Evolutionary conservation across 768 basidiomycete species (phyloP), one percentile per base, ranked within the genome.

Genomic region (Phanerochaete carnosa): DNA sequence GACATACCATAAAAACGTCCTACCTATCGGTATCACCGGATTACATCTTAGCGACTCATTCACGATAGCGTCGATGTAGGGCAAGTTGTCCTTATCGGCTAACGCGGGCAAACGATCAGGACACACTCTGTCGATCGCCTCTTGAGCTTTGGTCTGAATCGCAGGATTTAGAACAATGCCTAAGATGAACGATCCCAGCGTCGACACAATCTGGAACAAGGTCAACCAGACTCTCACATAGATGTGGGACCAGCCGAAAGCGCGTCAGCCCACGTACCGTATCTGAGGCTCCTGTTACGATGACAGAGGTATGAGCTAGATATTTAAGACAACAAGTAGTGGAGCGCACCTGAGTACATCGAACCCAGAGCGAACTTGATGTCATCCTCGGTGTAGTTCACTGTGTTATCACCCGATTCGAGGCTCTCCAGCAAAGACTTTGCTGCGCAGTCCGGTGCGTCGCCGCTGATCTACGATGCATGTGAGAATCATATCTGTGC

Each of bases 1-100:
- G 29, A 33, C 6, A 33, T 33, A n/a, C 22, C 23, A 52, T 13
- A 23, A 1, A 32, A 4, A 16, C 9, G 26, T n/a, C 32, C 2
- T 45, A 62, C 64, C 64, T 5, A 62, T 33, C 15, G 61, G 61
- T 13, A 65, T 29, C 1, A 65, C 61, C 6, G 64, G 61, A 26
- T 65, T 43, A 61, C 64, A 65, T 12, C 64, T 39, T 35, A 65
- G 28, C 8, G 58, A 26, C 39, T 65, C 64, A 47, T 62, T 62
- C 11, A 65, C 61, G 43, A 62, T 45, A 13, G 64, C 64, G 25
- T 62, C 45, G 37, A 62, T 45, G 47, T 65, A 65, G 19, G 61
- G 64, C 11, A 62, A 47, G 1, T 46, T 50, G 23, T 0, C 32
- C 26, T 35, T n/a, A 30, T 65, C 64, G 7, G 51, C 35, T 28